phyloP scores from a whole-genome alignment of 208 protist genomes.

The Polymyxa betae region DNA sequence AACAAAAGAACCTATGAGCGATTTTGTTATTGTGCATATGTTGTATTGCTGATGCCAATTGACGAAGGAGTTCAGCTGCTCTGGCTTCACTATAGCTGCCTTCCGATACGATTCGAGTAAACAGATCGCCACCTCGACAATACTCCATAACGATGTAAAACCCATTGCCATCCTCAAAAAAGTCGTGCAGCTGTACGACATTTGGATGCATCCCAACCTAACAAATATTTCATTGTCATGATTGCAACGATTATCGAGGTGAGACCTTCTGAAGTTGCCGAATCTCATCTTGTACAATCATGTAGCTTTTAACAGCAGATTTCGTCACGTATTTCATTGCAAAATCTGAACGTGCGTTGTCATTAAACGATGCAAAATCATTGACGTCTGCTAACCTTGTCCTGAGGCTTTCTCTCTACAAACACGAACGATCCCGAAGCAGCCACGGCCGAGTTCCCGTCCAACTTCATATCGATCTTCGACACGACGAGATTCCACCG shows the following conservation, averaged over 20 bases:
- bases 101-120: neutral
- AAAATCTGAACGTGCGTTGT: too few relatives aligned
- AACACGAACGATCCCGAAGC: neutral
- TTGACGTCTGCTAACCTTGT: too few relatives aligned
- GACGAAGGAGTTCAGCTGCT: neutral
- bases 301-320: neutral
- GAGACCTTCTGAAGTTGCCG: neutral
- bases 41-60: neutral
- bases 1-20: neutral
- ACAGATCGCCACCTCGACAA: slow-evolving; percentile 26
- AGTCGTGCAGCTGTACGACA: slow-evolving; percentile 44
- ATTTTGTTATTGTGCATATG: slow-evolving; percentile 21
- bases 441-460: neutral
- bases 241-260: too few relatives aligned
- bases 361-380: too few relatives aligned
- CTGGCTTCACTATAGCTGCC: neutral
- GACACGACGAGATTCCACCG: neutral
- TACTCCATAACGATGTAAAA: slow-evolving; percentile 51
- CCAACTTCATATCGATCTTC: neutral
- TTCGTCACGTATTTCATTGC: neutral
- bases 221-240: too few relatives aligned
- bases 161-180: neutral
- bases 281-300: neutral
- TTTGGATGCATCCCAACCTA: slow-evolving; percentile 25
- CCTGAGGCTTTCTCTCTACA: neutral